Percentiles rank a stretch among this genome's conserved stretches.
phyloP scores from a whole-genome alignment of 441 rosid genomes.

The Adansonia madagascariensis region DNA sequence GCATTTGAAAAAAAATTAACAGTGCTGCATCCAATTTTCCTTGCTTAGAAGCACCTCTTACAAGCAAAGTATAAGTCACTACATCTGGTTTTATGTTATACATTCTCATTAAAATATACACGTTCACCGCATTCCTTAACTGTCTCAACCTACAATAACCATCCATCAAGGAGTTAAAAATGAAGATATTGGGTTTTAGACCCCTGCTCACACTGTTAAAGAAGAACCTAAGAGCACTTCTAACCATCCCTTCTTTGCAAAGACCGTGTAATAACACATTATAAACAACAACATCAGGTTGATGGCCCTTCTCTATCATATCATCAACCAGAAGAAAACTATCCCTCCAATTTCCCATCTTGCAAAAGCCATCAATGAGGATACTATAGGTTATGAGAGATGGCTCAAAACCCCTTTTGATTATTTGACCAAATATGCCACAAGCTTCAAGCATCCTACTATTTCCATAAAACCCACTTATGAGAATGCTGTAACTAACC shows the following conservation, averaged over 20 bases:
- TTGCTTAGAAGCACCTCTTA: conserved; percentile 24
- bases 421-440: conserved; percentile 46
- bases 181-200: conserved; percentile 39
- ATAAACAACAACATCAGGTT: conserved; percentile 40
- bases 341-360: conserved; percentile 44
- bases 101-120: conserved; percentile 31
- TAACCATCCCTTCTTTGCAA: conserved; percentile 48
- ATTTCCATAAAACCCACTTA: conserved; percentile 43
- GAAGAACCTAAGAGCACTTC: conserved; percentile 44
- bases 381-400: conserved; percentile 45
- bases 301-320: conserved; percentile 38
- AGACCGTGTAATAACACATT: conserved; percentile 48
- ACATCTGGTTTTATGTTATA: conserved; percentile 38
- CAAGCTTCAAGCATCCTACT: conserved; percentile 39
- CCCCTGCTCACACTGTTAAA: conserved; percentile 30
- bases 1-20: conserved; percentile 42
- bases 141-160: conserved; percentile 47
- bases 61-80: conserved; percentile 42
- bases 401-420: conserved; percentile 44
- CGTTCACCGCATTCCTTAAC: conserved; percentile 34
- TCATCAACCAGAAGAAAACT: conserved; percentile 38
- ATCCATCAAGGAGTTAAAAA: conserved; percentile 47
- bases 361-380: conserved; percentile 53
- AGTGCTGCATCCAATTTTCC: conserved; percentile 39
- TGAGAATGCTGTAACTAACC: conserved; percentile 41